These are phyloP conservation scores for Myxozyma neotropica DNA, from an alignment of 805 yeast species.

Conservation along the genomic window DNA sequence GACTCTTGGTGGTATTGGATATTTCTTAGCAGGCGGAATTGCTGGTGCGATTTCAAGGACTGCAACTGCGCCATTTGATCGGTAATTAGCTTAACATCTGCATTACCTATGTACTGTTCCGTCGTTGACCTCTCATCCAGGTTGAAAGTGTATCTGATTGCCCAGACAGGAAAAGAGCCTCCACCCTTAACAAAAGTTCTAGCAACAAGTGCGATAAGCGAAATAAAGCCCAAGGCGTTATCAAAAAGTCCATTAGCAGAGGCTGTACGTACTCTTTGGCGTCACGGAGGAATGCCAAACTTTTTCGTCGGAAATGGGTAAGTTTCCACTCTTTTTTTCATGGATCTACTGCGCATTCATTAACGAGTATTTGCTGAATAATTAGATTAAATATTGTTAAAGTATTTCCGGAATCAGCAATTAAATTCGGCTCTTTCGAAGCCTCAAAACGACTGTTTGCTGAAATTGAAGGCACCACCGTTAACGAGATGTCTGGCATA, in stretches of 20 bases:
- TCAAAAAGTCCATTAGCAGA: slow-evolving; percentile 66
- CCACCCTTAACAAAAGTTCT: slow-evolving; percentile 34
- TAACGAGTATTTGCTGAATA: not conserved
- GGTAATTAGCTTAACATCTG: slow-evolving; percentile 1
- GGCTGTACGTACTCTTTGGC: slow-evolving; percentile 79
- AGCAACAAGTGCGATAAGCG: slow-evolving; percentile 37
- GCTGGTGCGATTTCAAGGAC: slow-evolving; percentile 96
- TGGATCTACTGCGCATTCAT: not conserved
- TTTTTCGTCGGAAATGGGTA: slow-evolving; percentile 71
- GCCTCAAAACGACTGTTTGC: slow-evolving; percentile 77
- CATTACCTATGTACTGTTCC: not conserved
- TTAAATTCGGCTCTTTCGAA: slow-evolving; percentile 95
- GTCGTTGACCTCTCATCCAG: slow-evolving; percentile 41
- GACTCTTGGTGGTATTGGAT: slow-evolving; percentile 81
- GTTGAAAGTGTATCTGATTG: slow-evolving; percentile 89
- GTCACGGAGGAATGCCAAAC: slow-evolving; percentile 82
- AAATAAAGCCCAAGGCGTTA: slow-evolving; percentile 28
- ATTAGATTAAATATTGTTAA: slow-evolving; percentile 83
- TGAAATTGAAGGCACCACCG: slow-evolving; percentile 35
- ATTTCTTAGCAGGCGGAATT: slow-evolving; percentile 90
- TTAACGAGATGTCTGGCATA: slow-evolving; percentile 56
- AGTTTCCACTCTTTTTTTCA: not conserved
- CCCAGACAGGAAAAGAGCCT: slow-evolving; percentile 56
- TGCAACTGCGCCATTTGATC: slow-evolving; percentile 94
- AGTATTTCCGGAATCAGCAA: slow-evolving; percentile 96